These are phyloP conservation scores for Candida anglica DNA, from an alignment of 805 yeast species.

Conservation along the genomic window DNA sequence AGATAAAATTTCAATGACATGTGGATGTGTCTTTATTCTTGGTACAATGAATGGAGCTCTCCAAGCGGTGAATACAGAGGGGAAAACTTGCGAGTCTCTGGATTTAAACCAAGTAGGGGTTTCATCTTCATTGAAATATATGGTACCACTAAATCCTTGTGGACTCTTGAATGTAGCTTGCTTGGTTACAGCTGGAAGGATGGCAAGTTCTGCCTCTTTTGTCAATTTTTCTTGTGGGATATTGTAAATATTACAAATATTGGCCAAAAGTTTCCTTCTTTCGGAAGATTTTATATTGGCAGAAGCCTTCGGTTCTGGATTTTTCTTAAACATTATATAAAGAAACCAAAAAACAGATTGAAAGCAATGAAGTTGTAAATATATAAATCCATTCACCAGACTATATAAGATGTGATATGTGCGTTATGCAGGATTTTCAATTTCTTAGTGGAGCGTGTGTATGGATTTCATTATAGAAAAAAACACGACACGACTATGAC, in stretches of 20 bases:
- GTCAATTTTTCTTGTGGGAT: conserved; percentile 37
- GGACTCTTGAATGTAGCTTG: conserved; percentile 57
- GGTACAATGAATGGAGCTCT: conserved; percentile 64
- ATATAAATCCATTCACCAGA: too few relatives aligned
- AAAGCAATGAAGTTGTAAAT: not conserved
- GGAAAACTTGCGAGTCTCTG: conserved; percentile 53
- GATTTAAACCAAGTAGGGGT: conserved; percentile 72
- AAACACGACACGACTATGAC: too few relatives aligned
- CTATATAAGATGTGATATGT: too few relatives aligned
- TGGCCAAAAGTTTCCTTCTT: conserved; percentile 49
- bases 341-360: not conserved
- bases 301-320: conserved; percentile 61
- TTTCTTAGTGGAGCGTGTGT: too few relatives aligned
- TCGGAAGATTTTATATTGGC: conserved; percentile 83
- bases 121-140: conserved; percentile 61
- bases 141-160: conserved; percentile 51
- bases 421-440: too few relatives aligned
- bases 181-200: conserved; percentile 54
- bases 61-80: conserved; percentile 76
- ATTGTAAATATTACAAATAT: conserved; percentile 39
- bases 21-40: conserved; percentile 62
- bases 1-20: conserved; percentile 64
- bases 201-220: conserved; percentile 34
- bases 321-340: conserved; percentile 48
- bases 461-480: too few relatives aligned